These are phyloP conservation scores for Pichia deserticola DNA, from an alignment of 805 yeast species.

Conservation along the genomic window DNA sequence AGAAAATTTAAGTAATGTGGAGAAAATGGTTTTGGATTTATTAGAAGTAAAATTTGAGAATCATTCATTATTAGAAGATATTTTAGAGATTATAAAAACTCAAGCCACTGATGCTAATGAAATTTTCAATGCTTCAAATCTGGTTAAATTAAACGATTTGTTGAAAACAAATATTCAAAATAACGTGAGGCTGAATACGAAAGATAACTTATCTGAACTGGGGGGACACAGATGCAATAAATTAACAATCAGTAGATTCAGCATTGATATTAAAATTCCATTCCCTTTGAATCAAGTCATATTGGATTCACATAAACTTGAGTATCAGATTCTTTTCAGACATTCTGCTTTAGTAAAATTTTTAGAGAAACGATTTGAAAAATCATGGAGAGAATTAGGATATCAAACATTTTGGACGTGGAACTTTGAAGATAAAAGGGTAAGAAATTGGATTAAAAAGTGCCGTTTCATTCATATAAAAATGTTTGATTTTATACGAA, in stretches of 20 bases:
- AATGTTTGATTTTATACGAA: slow-evolving; percentile 50
- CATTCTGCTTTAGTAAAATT: slow-evolving; percentile 58
- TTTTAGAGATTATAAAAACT: slow-evolving; percentile 44
- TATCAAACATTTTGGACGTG: slow-evolving; percentile 62
- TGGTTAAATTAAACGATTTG: slow-evolving; percentile 36
- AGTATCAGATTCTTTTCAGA: slow-evolving; percentile 76
- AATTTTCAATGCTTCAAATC: slow-evolving; percentile 38
- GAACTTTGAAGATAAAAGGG: slow-evolving; percentile 32
- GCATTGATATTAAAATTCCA: slow-evolving; percentile 59
- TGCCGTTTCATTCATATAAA: slow-evolving; percentile 49
- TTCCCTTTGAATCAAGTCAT: slow-evolving; percentile 80
- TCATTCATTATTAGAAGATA: slow-evolving; percentile 21
- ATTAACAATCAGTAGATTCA: slow-evolving; percentile 43
- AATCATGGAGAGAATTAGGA: slow-evolving; percentile 65
- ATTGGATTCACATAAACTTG: slow-evolving; percentile 60
- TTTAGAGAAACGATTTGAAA: slow-evolving; percentile 50
- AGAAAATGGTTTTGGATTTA: background rate
- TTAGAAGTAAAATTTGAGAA: slow-evolving; percentile 11
- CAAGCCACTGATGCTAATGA: slow-evolving; percentile 49
- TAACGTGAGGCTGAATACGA: slow-evolving; percentile 13
- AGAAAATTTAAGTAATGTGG: slow-evolving; percentile 3
- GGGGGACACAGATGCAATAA: slow-evolving; percentile 28
- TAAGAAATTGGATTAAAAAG: slow-evolving; percentile 47
- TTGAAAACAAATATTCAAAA: slow-evolving; percentile 36
- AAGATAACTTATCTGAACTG: background rate